Conservation (phyloP, 2,329 filamentous ascomycete species). For the Neophaeococcomyces aloes region DNA sequence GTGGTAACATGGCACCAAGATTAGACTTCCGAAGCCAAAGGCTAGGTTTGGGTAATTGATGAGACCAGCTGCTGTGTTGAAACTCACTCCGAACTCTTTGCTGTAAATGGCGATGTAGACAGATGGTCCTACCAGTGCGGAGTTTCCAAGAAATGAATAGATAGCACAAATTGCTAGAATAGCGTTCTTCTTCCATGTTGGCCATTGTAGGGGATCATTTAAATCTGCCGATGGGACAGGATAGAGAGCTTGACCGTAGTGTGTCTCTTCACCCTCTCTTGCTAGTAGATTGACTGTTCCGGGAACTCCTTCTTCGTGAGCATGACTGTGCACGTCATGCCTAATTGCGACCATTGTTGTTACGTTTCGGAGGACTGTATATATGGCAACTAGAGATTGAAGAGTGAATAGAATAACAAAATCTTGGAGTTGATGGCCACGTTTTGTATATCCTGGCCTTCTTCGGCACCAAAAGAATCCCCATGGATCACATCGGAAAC, state of each 20-base stretch:
- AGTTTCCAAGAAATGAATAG: slow-evolving; percentile 51
- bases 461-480: too few species aligned
- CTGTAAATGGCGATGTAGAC: slow-evolving; percentile 49
- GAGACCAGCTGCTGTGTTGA: slow-evolving; percentile 43
- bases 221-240: slow-evolving; percentile 52
- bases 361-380: too few species aligned
- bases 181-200: slow-evolving; percentile 44
- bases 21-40: slow-evolving; percentile 47
- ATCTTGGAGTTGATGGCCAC: too few species aligned
- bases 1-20: slow-evolving; percentile 49
- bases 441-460: too few species aligned
- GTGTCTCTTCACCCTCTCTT: slow-evolving; percentile 48
- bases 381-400: too few species aligned
- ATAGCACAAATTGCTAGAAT: slow-evolving; percentile 45
- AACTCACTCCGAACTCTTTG: slow-evolving; percentile 42
- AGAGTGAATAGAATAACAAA: too few species aligned
- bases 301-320: slow-evolving; percentile 46
- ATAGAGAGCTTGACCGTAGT: slow-evolving; percentile 50
- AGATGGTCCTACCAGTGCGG: slow-evolving; percentile 45
- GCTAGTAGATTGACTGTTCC: slow-evolving; percentile 47
- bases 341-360: not conserved
- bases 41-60: slow-evolving; percentile 52
- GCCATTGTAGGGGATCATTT: slow-evolving; percentile 51
- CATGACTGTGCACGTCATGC: slow-evolving; percentile 34
- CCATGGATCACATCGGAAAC: too few species aligned